Evolutionary conservation across 805 yeast species (phyloP).

Genomic region (Komagataella pastoris): DNA sequence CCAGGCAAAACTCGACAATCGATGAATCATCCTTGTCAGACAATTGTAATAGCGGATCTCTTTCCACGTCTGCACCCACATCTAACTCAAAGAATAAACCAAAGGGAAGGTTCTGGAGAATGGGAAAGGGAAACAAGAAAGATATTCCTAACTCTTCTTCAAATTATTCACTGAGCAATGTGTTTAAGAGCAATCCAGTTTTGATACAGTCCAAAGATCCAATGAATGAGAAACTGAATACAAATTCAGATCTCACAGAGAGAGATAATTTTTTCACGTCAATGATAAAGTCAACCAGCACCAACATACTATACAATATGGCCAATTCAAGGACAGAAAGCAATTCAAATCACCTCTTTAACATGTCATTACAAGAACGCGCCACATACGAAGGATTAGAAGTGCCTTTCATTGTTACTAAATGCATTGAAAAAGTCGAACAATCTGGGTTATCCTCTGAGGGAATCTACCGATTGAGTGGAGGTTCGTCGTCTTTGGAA

Average conservation of each 20-base stretch:
- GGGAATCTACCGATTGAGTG: constrained; percentile 87
- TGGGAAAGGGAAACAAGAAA: constrained; percentile 3
- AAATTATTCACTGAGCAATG: background rate
- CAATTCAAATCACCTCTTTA: constrained; percentile 16
- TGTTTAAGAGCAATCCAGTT: background rate
- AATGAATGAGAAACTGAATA: background rate
- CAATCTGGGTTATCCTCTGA: constrained; percentile 60
- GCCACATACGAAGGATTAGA: constrained; percentile 43
- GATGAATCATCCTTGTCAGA: background rate
- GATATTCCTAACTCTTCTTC: background rate
- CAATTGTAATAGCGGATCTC: background rate
- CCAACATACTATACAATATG: constrained; percentile 18
- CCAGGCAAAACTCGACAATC: background rate
- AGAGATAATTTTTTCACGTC: constrained; percentile 5
- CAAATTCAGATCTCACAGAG: background rate
- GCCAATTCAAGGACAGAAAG: background rate
- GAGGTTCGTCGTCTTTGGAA: constrained; percentile 57
- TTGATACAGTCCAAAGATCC: background rate
- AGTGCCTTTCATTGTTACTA: constrained; percentile 60
- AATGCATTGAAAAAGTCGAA: constrained; percentile 72
- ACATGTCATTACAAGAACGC: constrained; percentile 49
- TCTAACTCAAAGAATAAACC: constrained; percentile 8
- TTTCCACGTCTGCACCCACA: background rate
- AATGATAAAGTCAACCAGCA: constrained; percentile 30
- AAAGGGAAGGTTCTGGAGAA: constrained; percentile 19